Evolutionary conservation across 2,329 filamentous ascomycete genomes (phyloP).

Genomic region (Clarireedia paspali): DNA sequence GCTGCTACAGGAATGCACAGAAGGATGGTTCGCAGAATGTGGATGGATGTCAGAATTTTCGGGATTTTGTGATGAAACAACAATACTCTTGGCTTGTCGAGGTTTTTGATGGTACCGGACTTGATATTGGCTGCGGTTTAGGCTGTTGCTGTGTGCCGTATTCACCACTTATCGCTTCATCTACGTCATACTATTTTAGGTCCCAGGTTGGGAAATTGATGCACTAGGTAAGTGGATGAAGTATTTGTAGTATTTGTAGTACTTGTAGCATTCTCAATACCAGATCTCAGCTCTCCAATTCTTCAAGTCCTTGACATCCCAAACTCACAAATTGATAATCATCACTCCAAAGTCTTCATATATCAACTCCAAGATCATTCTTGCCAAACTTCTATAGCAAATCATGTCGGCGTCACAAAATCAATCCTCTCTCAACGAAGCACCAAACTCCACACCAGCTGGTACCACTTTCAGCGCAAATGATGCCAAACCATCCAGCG

Average conservation of each 20-base stretch:
- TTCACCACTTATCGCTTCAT: background rate
- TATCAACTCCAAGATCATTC: background rate
- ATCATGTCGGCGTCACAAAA: conserved; percentile 26
- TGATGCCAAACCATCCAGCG: conserved; percentile 13
- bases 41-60: no score
- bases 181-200: background rate
- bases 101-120: background rate
- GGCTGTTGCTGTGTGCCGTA: background rate
- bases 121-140: background rate
- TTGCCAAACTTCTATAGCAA: background rate
- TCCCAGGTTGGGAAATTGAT: no score
- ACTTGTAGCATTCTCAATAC: no score
- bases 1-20: no score
- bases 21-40: no score
- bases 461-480: conserved; percentile 22
- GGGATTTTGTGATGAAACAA: background rate
- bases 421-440: conserved; percentile 23
- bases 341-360: background rate
- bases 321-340: no score
- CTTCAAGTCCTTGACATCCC: no score
- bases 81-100: background rate
- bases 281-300: no score
- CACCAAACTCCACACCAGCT: conserved; percentile 2
- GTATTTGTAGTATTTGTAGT: background rate
- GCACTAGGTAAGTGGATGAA: background rate